Base-by-base conservation (phyloP, 352 stramenopile genomes). In the Saprolegnia diclina region DNA sequence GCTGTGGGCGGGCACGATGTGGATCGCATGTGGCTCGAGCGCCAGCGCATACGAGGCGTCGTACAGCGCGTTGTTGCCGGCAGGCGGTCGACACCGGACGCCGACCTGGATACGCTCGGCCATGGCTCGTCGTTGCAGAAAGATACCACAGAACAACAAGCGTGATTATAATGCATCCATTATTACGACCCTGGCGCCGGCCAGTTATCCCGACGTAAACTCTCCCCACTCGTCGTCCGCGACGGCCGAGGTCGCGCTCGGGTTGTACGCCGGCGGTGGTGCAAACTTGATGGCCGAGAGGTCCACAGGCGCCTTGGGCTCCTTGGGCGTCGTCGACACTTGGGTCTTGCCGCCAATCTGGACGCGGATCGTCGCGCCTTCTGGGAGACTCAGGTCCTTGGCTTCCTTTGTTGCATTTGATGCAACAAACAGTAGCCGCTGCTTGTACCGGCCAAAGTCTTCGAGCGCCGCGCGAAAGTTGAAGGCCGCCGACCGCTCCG, bases 391-490 rank as follows among this genome's bases (percentile, higher is more conserved):
- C 57, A 90, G 77, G 62, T 88, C 76, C 24, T 78, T 72, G 19
- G 72, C 53, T 75, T 86, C 57, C 77, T 76, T 37, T 42, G 65
- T 16, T 73, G 50, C 1, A 73, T 57, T 61, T 7, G 78, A 72
- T 1, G 75, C 74, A 16, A 77, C 74, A 16, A 84, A 73, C 24
- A 90, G 67, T 64, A 89, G 81, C 10, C 87, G 83, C 53, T 88
- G 57, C 19, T 77, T 71, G 66, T 92, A 95, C 76, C 92, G 92
- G 45, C 78, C 80, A 67, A 92, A 93, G 72, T 93, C 87, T 68
- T 92, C 85, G 29, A 95, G 69, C 42, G 82, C 80, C 0, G 87
- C 87, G 67, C 92, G 92, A 71, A 95, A 95, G 73, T 95, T 91
- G 65, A 95, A 93, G 13, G 87, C 87, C 19, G 71, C 79, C 6